These are phyloP conservation scores for Haplosporangium sp. DNA, from an alignment of 371 early-diverging fungal genomes.

Conservation along the genomic window DNA sequence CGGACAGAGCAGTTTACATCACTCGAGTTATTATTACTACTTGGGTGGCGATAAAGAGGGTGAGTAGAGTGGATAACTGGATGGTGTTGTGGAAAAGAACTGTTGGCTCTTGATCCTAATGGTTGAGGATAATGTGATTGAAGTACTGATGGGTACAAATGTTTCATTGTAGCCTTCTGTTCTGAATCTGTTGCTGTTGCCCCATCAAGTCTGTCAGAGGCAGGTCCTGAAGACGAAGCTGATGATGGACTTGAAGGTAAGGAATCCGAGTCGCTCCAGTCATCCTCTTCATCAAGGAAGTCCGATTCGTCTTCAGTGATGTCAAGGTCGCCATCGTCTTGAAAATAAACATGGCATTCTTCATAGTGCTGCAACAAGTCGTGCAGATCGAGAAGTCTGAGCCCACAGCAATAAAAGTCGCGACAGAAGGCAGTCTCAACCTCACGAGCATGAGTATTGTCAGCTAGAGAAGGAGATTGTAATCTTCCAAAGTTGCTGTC, in stretches of 20 bases:
- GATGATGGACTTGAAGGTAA: conserved; percentile 29
- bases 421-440: conserved; percentile 90
- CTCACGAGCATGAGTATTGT: conserved; percentile 58
- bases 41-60: conserved; percentile 22
- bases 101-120: conserved; percentile 6
- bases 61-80: conserved; percentile 27
- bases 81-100: background rate
- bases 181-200: conserved; percentile 53
- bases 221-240: conserved; percentile 12
- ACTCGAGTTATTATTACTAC: background rate
- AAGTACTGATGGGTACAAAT: conserved; percentile 82
- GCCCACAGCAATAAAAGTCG: conserved; percentile 92
- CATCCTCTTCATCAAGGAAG: background rate
- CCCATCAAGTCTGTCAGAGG: background rate
- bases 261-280: conserved; percentile 42
- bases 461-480: conserved; percentile 14
- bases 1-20: conserved; percentile 7
- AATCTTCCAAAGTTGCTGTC: conserved; percentile 22
- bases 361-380: conserved; percentile 93
- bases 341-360: conserved; percentile 89
- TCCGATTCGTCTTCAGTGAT: background rate
- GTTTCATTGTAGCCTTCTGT: conserved; percentile 83
- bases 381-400: conserved; percentile 82
- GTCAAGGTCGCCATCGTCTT: conserved; percentile 69
- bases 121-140: conserved; percentile 36